These are phyloP conservation scores for Lotus japonicus DNA, from an alignment of 306 rosid species.

Conservation along the genomic window DNA sequence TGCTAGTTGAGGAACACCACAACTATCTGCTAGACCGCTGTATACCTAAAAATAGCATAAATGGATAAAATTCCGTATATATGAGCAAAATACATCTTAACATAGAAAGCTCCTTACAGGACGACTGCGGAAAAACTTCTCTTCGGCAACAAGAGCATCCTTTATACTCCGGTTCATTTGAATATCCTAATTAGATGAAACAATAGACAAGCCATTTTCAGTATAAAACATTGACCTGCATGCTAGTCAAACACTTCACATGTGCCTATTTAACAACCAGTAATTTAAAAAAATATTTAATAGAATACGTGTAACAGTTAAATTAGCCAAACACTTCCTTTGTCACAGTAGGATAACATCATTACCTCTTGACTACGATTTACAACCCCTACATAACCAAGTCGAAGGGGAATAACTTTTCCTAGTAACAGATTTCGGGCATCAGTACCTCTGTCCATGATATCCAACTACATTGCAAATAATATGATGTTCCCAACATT, in stretches of 20 bases:
- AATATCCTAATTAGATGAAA: slow-evolving; percentile 66
- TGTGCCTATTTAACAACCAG: slow-evolving; percentile 1
- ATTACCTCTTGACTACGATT: slow-evolving; percentile 99
- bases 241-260: slow-evolving; percentile 16
- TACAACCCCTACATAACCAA: slow-evolving; percentile 94
- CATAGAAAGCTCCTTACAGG: slow-evolving; percentile 60
- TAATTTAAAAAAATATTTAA: not conserved
- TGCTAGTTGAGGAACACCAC: slow-evolving; percentile 96
- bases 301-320: not conserved
- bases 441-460: slow-evolving; percentile 99
- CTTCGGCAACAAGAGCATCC: slow-evolving; percentile 93
- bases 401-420: slow-evolving; percentile 93
- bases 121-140: slow-evolving; percentile 81
- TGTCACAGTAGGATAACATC: not conserved
- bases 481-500: not conserved
- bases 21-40: slow-evolving; percentile 80
- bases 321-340: slow-evolving; percentile 8
- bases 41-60: slow-evolving; percentile 57
- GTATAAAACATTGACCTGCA: not conserved
- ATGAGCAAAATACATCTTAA: not conserved
- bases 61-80: not conserved
- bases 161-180: slow-evolving; percentile 73
- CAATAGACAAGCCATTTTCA: slow-evolving; percentile 24
- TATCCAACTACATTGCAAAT: slow-evolving; percentile 61
- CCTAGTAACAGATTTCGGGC: slow-evolving; percentile 93